Percentiles rank a stretch among this genome's conserved stretches.
phyloP scores from a whole-genome alignment of 805 yeast genomes.

The Vanderwaltozyma yarrowii region DNA sequence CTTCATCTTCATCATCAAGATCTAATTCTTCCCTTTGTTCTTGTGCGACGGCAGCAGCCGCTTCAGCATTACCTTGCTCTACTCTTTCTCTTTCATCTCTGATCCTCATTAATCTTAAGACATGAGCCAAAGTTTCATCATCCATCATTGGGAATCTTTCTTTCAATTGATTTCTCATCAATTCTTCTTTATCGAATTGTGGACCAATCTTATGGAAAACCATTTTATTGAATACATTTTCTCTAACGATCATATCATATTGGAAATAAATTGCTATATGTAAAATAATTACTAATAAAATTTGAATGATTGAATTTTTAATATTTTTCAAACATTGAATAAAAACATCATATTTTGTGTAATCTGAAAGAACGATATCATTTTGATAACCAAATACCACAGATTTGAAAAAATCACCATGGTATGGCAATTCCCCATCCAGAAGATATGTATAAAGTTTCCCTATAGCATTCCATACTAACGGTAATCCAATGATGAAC shows the following conservation, averaged over 20 bases:
- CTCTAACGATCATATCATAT: slow-evolving; percentile 64
- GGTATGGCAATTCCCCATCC: slow-evolving; percentile 42
- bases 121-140: slow-evolving; percentile 22
- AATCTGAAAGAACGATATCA: slow-evolving; percentile 4
- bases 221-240: slow-evolving; percentile 55
- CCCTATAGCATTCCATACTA: slow-evolving; percentile 46
- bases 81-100: slow-evolving; percentile 16
- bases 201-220: slow-evolving; percentile 50
- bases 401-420: slow-evolving; percentile 14
- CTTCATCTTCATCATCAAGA: slow-evolving; percentile 19
- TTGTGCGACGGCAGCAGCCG: slow-evolving; percentile 7
- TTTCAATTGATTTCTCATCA: slow-evolving; percentile 19
- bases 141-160: slow-evolving; percentile 27
- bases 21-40: slow-evolving; percentile 9
- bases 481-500: slow-evolving; percentile 32
- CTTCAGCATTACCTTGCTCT: slow-evolving; percentile 4
- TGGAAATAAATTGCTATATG: slow-evolving; percentile 42
- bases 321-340: slow-evolving; percentile 15
- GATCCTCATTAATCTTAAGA: slow-evolving; percentile 20
- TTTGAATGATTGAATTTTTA: slow-evolving; percentile 25
- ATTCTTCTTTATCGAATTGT: slow-evolving; percentile 20
- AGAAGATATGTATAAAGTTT: slow-evolving; percentile 45
- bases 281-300: slow-evolving; percentile 33
- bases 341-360: slow-evolving; percentile 4
- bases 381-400: slow-evolving; percentile 12